Base-by-base conservation (phyloP, 1,284 basidiomycete species). In the Sporisorium graminicola region DNA sequence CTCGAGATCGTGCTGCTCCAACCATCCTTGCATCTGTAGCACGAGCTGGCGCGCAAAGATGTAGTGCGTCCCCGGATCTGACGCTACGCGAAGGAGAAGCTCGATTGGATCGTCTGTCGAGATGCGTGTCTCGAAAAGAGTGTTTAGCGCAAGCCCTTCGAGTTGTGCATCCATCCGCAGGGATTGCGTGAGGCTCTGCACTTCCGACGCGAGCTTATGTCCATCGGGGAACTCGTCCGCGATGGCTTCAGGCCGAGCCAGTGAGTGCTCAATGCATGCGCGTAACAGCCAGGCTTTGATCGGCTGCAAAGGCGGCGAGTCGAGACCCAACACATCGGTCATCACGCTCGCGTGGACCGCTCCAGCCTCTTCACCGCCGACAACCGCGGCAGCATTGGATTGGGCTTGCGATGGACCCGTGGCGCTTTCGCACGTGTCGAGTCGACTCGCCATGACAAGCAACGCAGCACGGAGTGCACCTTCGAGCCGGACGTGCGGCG, bases 1-100 rank as follows among this genome's bases (percentile, higher is more conserved):
- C 29, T 81, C 79, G 13, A 79, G 54, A 42, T 81, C 79, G 10
- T 65, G 63, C 60, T 59, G 52, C n/a, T 74, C 66, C 42, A 74
- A n/a, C 70, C 72, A 75, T 33, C 37, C 49, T 10, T 63, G 55
- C 31, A 75, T 31, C 31, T 67, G 72, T 13, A 61, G 10, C 13
- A 71, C 54, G 10, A 80, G 58, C 49, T 76, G 64, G 13, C 55
- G 64, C 13, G 74, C 65, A 53, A 80, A 74, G 55, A 47, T 60
- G 27, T 42, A 58, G 18, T 77, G 77, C 20, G 66, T 74, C 4
- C 77, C 73, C 14, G 75, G 73, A 59, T 80, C 79, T 3, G 61
- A 52, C 0, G 54, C 62, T 8, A 77, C 68, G 12, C 72, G 52
- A 13, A 72, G 61, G 13, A 80, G 46, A 18, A 80, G 63, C 16